Base-by-base conservation (phyloP, 352 stramenopile genomes). In the Vaucheria bursata region DNA sequence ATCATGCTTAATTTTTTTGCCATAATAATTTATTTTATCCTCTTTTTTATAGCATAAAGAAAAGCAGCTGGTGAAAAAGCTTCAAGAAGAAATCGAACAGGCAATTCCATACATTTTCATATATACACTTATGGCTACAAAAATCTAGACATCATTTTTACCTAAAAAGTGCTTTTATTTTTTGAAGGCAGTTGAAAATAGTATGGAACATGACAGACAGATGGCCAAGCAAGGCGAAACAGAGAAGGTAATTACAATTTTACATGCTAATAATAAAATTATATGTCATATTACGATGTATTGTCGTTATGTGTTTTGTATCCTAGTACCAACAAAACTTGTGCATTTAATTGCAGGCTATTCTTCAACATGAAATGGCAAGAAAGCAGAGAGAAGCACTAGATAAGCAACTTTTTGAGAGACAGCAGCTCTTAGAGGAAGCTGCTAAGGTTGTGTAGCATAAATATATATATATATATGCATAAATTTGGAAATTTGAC, bases 201-300 rank as follows among this genome's bases (percentile, higher is more conserved):
- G 77, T 64, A 81, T 81, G 75, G 75, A 81, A 33, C 75, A 81
- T 35, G 75, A 81, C 34, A 45, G 75, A 40, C 75, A 81, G 40
- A 40, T 73, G 45, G 75, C 75, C 8, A 67, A 77, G 5, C 73
- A 64, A 38, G 6, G 18, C 32, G 75, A 81, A 35, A 50, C 75
- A 5, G 67, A 78, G 8, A 81, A 81, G 69, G 69, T 71, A 31
- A 12, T 12, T 50, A 50, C 39, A 12, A 50, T 5, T n/a, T n/a
- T n/a, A n/a, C n/a, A n/a, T n/a, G n/a, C n/a, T n/a, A n/a, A n/a
- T n/a, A n/a, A n/a, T n/a, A n/a, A n/a, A n/a, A n/a, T n/a, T n/a
- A n/a, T n/a, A n/a, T n/a, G n/a, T n/a, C n/a, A n/a, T n/a, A n/a
- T n/a, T n/a, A n/a, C n/a, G n/a, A n/a, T n/a, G n/a, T n/a, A n/a